Conservation (phyloP, 352 stramenopile species). For the Phytopythium montanum region DNA sequence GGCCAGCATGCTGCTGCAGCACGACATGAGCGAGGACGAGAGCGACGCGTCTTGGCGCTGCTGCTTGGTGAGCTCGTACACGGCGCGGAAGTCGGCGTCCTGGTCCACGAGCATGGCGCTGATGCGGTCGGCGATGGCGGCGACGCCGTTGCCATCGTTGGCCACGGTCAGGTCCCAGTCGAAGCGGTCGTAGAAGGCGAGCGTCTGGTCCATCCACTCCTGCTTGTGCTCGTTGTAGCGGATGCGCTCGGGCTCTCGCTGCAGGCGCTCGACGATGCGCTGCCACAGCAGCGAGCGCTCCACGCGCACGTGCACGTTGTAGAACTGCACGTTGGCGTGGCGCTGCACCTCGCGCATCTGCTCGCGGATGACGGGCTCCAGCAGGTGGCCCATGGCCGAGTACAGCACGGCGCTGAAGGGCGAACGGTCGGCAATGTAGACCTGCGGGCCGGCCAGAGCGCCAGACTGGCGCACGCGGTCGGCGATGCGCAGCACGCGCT, state of each 20-base stretch:
- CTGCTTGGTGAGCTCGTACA: slow-evolving; percentile 56
- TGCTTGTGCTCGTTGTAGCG: slow-evolving; percentile 83
- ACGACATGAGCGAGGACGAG: slow-evolving; percentile 16
- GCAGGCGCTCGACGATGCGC: slow-evolving; percentile 62
- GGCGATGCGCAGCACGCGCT: slow-evolving; percentile 76
- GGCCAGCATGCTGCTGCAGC: slow-evolving; percentile 40
- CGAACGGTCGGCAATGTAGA: slow-evolving; percentile 85
- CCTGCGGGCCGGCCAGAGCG: slow-evolving; percentile 25
- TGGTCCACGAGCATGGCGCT: slow-evolving; percentile 37
- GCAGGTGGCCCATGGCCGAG: slow-evolving; percentile 53
- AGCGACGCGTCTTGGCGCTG: slow-evolving; percentile 8
- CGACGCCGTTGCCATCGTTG: slow-evolving; percentile 60
- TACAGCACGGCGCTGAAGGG: slow-evolving; percentile 87
- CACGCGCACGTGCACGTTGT: slow-evolving; percentile 80
- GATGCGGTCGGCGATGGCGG: slow-evolving; percentile 53
- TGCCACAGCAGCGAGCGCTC: slow-evolving; percentile 72
- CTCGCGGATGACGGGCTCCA: slow-evolving; percentile 79
- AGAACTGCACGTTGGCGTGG: slow-evolving; percentile 75
- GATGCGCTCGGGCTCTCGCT: slow-evolving; percentile 66
- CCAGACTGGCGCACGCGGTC: slow-evolving; percentile 32
- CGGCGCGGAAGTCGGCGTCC: slow-evolving; percentile 59
- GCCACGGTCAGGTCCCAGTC: slow-evolving; percentile 69
- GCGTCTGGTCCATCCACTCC: slow-evolving; percentile 81
- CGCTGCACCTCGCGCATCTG: slow-evolving; percentile 82
- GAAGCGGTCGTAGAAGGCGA: slow-evolving; percentile 79